Evolutionary conservation across 352 stramenopile genomes (phyloP).

Genomic region (Peronospora destructor): DNA sequence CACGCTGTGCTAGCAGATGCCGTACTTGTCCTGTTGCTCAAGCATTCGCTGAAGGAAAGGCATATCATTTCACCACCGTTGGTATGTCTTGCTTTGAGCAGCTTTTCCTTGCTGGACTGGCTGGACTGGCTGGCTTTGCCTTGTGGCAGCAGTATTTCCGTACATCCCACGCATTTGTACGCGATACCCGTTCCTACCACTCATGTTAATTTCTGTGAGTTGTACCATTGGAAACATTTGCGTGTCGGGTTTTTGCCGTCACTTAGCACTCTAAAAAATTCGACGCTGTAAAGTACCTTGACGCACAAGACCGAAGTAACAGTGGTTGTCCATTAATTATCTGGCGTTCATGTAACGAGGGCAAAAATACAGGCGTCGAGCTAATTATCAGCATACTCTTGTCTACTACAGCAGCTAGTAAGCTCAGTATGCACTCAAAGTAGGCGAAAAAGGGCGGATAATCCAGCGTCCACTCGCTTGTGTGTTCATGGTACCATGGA

Average conservation of each 20-base stretch:
- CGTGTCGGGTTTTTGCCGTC: constrained; percentile 56
- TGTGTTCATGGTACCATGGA: no score
- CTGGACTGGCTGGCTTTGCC: no score
- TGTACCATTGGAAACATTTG: constrained; percentile 75
- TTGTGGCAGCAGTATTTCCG: no score
- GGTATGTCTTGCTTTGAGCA: constrained; percentile 50
- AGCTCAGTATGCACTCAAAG: no score
- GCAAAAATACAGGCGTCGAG: no score
- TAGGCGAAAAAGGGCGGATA: no score
- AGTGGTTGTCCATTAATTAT: no score
- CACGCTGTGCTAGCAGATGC: constrained; percentile 61
- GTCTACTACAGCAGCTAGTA: no score
- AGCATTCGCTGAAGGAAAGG: constrained; percentile 59
- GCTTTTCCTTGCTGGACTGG: no score
- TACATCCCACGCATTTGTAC: constrained; percentile 29
- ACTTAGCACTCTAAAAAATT: constrained; percentile 64
- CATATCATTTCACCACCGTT: constrained; percentile 57
- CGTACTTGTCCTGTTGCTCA: constrained; percentile 57
- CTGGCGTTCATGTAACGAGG: no score
- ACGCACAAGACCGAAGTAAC: constrained; percentile 16
- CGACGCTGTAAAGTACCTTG: constrained; percentile 54
- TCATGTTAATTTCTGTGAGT: constrained; percentile 71
- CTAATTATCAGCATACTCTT: no score
- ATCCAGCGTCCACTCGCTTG: no score
- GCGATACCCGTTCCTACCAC: constrained; percentile 65